Conservation (phyloP, 1,139 yeast genomes). For the Geotrichum citri-aurantii region DNA sequence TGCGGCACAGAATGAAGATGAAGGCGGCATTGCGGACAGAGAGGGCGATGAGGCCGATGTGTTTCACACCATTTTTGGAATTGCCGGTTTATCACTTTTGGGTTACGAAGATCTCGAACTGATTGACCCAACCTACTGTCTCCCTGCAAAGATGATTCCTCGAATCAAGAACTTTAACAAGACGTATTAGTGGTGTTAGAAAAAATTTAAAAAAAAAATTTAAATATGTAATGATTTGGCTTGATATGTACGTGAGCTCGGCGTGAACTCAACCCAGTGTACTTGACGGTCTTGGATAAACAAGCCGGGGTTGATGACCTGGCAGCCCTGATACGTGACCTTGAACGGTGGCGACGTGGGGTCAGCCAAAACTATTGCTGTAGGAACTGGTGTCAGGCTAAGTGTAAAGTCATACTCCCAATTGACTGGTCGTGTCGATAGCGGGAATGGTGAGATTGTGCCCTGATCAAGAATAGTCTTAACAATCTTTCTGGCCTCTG, state of each 20-base stretch:
- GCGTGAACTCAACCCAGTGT: slow-evolving; percentile 66
- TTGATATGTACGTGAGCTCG: slow-evolving; percentile 43
- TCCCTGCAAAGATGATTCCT: slow-evolving; percentile 49
- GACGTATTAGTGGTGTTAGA: slow-evolving; percentile 4
- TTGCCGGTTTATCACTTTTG: slow-evolving; percentile 77
- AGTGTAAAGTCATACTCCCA: slow-evolving; percentile 68
- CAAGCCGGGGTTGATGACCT: slow-evolving; percentile 65
- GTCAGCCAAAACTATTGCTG: slow-evolving; percentile 51
- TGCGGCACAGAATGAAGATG: slow-evolving; percentile 65
- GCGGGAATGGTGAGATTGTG: slow-evolving; percentile 71
- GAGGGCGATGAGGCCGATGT: slow-evolving; percentile 90
- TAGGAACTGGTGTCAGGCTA: slow-evolving; percentile 72
- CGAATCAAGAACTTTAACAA: slow-evolving; percentile 12
- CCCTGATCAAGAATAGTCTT: slow-evolving; percentile 85
- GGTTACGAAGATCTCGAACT: slow-evolving; percentile 51
- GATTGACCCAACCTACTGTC: slow-evolving; percentile 82
- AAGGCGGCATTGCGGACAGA: slow-evolving; percentile 90
- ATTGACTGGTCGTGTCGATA: slow-evolving; percentile 53
- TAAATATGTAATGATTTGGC: slow-evolving; percentile 17
- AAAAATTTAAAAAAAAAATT: not conserved
- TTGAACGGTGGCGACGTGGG: slow-evolving; percentile 65
- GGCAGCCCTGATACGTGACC: slow-evolving; percentile 76
- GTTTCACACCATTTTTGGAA: slow-evolving; percentile 85
- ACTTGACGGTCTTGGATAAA: slow-evolving; percentile 46
- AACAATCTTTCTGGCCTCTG: slow-evolving; percentile 68